Evolutionary conservation across 495 filamentous ascomycete genomes (phyloP).

Genomic region (Neurospora africana): DNA sequence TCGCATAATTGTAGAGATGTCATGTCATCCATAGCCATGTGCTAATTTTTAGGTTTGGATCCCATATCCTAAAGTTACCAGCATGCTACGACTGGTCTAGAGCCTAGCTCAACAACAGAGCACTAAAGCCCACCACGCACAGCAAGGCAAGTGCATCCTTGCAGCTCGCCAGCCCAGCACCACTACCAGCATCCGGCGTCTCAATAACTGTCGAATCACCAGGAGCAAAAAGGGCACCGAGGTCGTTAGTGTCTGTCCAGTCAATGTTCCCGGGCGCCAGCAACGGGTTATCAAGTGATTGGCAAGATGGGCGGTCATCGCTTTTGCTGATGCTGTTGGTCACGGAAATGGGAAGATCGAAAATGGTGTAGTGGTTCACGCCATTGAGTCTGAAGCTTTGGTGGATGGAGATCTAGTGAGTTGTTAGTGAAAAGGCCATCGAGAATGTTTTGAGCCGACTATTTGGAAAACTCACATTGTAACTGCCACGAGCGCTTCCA

Average conservation of each 20-base stretch:
- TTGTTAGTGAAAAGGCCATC: background rate
- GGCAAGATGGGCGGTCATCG: slow-evolving; percentile 32
- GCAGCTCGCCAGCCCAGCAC: slow-evolving; percentile 12
- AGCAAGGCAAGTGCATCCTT: slow-evolving; percentile 5
- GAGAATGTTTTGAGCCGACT: background rate
- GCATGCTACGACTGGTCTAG: background rate
- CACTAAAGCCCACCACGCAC: slow-evolving; percentile 5
- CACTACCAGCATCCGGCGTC: slow-evolving; percentile 22
- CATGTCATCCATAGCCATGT: background rate
- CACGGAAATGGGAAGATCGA: slow-evolving; percentile 54
- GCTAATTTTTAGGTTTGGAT: background rate
- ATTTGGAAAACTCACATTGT: slow-evolving; percentile 31
- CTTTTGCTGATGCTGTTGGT: slow-evolving; percentile 47
- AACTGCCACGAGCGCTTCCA: slow-evolving; percentile 32
- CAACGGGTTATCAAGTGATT: slow-evolving; percentile 33
- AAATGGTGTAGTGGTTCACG: slow-evolving; percentile 55
- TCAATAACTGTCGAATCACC: slow-evolving; percentile 31
- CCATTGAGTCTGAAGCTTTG: slow-evolving; percentile 56
- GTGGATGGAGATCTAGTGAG: slow-evolving; percentile 49
- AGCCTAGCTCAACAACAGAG: background rate
- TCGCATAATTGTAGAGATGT: no score
- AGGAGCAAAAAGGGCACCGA: slow-evolving; percentile 36
- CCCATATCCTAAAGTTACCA: background rate
- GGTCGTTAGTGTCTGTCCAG: slow-evolving; percentile 20
- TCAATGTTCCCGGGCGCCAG: slow-evolving; percentile 30